A percentile compares a stretch with the other conserved stretches of the same genome.
Evolutionary conservation across 306 rosid species (phyloP).

Genomic region (Canavalia gladiata): DNA sequence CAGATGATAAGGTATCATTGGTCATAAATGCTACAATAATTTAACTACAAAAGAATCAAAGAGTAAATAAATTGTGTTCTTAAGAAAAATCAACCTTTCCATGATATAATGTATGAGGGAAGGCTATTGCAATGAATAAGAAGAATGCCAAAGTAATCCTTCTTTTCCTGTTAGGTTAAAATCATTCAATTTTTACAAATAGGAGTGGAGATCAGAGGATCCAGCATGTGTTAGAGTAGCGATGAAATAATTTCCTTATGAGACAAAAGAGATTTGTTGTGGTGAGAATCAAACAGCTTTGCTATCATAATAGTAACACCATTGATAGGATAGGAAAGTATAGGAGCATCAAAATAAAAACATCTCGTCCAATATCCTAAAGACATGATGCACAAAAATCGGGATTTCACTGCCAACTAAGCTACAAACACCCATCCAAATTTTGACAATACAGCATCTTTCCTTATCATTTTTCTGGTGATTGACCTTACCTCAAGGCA

Average conservation of each 20-base stretch:
- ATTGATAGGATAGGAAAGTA: background rate
- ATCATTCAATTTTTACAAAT: constrained; percentile 32
- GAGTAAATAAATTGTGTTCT: constrained; percentile 8
- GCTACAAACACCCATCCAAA: constrained; percentile 18
- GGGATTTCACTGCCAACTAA: constrained; percentile 35
- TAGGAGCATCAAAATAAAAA: background rate
- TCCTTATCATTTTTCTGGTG: constrained; percentile 35
- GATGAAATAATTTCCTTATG: constrained; percentile 2
- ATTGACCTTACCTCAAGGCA: constrained; percentile 24
- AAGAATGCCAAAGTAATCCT: constrained; percentile 32
- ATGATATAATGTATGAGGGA: constrained; percentile 1
- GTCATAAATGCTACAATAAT: constrained; percentile 9
- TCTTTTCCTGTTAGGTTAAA: constrained; percentile 32
- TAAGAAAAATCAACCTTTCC: constrained; percentile 33
- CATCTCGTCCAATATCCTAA: constrained; percentile 17
- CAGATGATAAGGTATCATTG: constrained; percentile 17
- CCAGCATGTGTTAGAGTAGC: constrained; percentile 35
- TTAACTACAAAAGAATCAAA: constrained; percentile 25
- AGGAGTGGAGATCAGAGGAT: constrained; percentile 9
- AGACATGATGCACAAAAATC: constrained; percentile 32
- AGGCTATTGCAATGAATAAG: constrained; percentile 25
- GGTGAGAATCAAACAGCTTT: constrained; percentile 24
- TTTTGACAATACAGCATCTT: constrained; percentile 31
- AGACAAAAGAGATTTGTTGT: constrained; percentile 4
- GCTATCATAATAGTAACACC: constrained; percentile 32